Conservation (phyloP, 2,329 filamentous ascomycete species). For the Fusarium nanum region DNA sequence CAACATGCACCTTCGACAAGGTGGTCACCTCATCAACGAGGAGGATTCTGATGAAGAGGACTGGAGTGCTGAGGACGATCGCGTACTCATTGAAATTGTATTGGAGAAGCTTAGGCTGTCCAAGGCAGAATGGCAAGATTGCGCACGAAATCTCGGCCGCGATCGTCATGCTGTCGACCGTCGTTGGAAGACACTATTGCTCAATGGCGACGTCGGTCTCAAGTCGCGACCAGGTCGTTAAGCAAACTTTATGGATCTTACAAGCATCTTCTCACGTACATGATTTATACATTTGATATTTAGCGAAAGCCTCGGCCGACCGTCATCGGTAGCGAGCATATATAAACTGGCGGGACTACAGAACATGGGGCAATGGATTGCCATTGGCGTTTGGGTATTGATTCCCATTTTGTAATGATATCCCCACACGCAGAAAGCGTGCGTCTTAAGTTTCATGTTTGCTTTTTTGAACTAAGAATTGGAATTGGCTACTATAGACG, state of each 20-base stretch:
- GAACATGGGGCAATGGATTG: slow-evolving; percentile 34
- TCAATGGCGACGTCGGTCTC: slow-evolving; percentile 69
- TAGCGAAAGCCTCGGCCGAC: slow-evolving; percentile 35
- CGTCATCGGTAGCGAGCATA: slow-evolving; percentile 24
- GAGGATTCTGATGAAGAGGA: slow-evolving; percentile 59
- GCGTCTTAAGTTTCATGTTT: slow-evolving; percentile 35
- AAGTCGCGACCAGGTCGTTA: slow-evolving; percentile 60
- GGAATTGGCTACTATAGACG: slow-evolving; percentile 23
- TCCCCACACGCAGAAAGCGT: slow-evolving; percentile 36
- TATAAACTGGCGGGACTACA: slow-evolving; percentile 36
- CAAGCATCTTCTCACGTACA: slow-evolving; percentile 32
- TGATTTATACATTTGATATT: slow-evolving; percentile 27
- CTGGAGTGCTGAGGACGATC: slow-evolving; percentile 74
- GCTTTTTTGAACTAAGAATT: slow-evolving; percentile 17
- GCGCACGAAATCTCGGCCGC: slow-evolving; percentile 71
- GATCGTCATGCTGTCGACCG: slow-evolving; percentile 67
- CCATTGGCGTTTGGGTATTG: slow-evolving; percentile 37
- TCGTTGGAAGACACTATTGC: slow-evolving; percentile 73
- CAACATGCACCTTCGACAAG: slow-evolving; percentile 49
- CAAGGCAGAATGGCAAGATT: slow-evolving; percentile 75
- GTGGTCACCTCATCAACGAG: slow-evolving; percentile 52
- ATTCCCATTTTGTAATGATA: slow-evolving; percentile 43
- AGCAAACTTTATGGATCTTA: slow-evolving; percentile 56
- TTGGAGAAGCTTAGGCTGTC: slow-evolving; percentile 73
- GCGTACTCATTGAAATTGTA: slow-evolving; percentile 74